Evolutionary conservation across 1,284 basidiomycete genomes (phyloP), one percentile per base, ranked within the genome.

Genomic region (Tylopilus sp.): DNA sequence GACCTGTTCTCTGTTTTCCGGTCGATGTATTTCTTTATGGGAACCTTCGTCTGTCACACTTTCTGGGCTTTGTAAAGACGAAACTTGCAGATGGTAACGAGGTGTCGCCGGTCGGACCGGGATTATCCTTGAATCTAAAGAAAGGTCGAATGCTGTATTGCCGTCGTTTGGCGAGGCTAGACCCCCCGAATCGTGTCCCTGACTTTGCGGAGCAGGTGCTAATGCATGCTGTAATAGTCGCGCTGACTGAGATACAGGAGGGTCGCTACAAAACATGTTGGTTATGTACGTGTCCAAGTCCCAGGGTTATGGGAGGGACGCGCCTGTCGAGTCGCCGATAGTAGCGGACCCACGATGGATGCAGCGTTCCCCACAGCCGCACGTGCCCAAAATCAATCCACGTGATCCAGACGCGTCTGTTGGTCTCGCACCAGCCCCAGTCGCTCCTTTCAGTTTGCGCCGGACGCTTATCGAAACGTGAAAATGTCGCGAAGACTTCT

Each of bases 21-120:
- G 56, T 50, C 49, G 57, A 31, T 15, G 33, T 15, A 78, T 81
- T 67, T 83, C 82, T 63, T 81, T 80, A 60, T 80, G 80, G 4
- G 79, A 80, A 36, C 74, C 74, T 48, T 72, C 73, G 26, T 61
- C 64, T 33, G 66, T 60, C 14, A 47, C 49, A 4, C 39, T 17
- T 45, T 52, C 44, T 7, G 54, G 45, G 32, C 66, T 61, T 53
- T 84, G 78, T 2, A 79, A 57, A 52, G 78, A 78, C 0, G 77
- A 79, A 10, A 79, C 82, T 53, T 81, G 76, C 52, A 82, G 75
- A 60, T 81, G 77, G 66, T 85, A 85, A 48, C 73, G 73, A 32
- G 78, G 72, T 20, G 68, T 59, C 35, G 42, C 58, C 26, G 54
- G 53, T 53, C 50, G 58, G 19, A 31, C 53, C 50, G 59, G 72